These are phyloP conservation scores for Chrysosporium keratinophilum DNA, from an alignment of 2,329 filamentous ascomycete genomes.

Conservation along the genomic window DNA sequence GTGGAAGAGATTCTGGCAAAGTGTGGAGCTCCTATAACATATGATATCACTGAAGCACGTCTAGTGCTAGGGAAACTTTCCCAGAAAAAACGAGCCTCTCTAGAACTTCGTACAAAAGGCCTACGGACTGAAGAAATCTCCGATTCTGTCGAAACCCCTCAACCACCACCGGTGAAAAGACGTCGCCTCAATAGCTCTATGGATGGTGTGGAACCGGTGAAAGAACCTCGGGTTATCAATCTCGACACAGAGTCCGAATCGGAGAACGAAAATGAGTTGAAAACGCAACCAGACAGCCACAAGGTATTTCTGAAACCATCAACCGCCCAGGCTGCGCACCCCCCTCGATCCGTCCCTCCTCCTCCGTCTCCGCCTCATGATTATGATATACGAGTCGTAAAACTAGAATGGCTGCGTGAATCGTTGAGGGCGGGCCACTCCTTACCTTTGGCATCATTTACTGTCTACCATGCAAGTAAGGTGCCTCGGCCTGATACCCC, in stretches of 20 bases:
- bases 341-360: background rate
- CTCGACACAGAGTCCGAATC: slow-evolving; percentile 26
- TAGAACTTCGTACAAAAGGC: slow-evolving; percentile 63
- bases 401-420: slow-evolving; percentile 44
- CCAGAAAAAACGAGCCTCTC: slow-evolving; percentile 58
- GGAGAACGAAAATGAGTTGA: slow-evolving; percentile 19
- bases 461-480: slow-evolving; percentile 42
- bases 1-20: slow-evolving; percentile 54
- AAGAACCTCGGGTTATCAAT: slow-evolving; percentile 20
- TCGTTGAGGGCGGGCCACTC: slow-evolving; percentile 36
- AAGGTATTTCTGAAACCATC: slow-evolving; percentile 12
- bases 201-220: background rate
- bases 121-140: slow-evolving; percentile 40
- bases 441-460: slow-evolving; percentile 40
- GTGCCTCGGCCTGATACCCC: slow-evolving; percentile 9
- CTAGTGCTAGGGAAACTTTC: slow-evolving; percentile 65
- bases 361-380: background rate
- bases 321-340: slow-evolving; percentile 4
- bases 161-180: slow-evolving; percentile 23
- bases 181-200: slow-evolving; percentile 17
- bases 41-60: slow-evolving; percentile 59
- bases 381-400: slow-evolving; percentile 38
- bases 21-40: slow-evolving; percentile 51
- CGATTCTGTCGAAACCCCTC: background rate
- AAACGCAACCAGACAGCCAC: background rate